These are phyloP conservation scores for Cladosporium sp. DNA, from an alignment of 2,329 filamentous ascomycete genomes.

Conservation along the genomic window DNA sequence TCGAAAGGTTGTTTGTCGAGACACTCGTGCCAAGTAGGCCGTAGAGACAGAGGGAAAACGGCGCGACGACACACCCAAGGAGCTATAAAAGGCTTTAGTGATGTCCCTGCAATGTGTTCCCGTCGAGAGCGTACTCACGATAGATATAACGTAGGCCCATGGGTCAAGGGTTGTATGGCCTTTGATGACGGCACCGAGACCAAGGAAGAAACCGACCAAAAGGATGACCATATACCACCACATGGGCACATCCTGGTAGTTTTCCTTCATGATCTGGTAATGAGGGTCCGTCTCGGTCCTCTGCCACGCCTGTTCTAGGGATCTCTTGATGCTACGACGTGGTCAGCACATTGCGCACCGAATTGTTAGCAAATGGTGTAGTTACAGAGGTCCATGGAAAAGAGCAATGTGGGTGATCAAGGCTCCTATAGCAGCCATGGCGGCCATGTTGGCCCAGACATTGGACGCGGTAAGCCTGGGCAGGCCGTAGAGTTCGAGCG, in stretches of 20 bases:
- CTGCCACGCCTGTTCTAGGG: slow-evolving; percentile 12
- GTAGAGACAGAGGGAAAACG: slow-evolving; percentile 13
- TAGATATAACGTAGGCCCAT: slow-evolving; percentile 31
- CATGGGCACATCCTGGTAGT: slow-evolving; percentile 48
- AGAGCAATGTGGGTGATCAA: slow-evolving; percentile 15
- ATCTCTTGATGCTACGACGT: no score
- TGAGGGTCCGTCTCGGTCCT: slow-evolving; percentile 30
- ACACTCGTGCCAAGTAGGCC: slow-evolving; percentile 51
- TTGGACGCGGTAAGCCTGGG: slow-evolving; percentile 35
- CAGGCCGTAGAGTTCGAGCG: slow-evolving; percentile 42
- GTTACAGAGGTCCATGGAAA: no score
- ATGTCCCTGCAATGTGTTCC: no score
- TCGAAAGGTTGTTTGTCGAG: slow-evolving; percentile 55
- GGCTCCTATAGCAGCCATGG: slow-evolving; percentile 15
- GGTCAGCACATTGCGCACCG: no score
- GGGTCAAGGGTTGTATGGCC: slow-evolving; percentile 29
- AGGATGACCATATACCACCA: slow-evolving; percentile 32
- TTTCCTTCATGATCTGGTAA: slow-evolving; percentile 48
- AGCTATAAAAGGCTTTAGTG: no score
- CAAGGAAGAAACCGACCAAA: slow-evolving; percentile 27
- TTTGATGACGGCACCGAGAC: slow-evolving; percentile 27
- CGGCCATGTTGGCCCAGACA: slow-evolving; percentile 13
- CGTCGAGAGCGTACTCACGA: no score
- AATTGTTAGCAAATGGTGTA: no score
- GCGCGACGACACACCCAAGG: slow-evolving; percentile 15